A percentile compares a stretch with the other conserved stretches of the same genome.
These are phyloP conservation scores for Chiua virens DNA, from an alignment of 768 basidiomycete species.

Conservation along the genomic window DNA sequence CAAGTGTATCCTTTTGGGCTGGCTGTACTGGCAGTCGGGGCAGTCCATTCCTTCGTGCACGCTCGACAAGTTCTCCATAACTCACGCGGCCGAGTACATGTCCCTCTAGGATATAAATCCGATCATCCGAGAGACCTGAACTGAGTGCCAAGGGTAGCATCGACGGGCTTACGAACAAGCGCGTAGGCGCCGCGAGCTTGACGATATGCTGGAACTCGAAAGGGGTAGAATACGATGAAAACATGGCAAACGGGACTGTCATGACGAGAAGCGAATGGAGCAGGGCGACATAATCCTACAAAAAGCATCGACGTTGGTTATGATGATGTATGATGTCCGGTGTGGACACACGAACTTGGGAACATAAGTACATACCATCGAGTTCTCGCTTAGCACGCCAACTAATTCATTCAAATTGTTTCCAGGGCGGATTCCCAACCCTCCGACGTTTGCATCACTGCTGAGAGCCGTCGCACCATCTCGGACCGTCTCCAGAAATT, in stretches of 20 bases:
- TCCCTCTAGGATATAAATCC: constrained; percentile 52
- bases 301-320: not conserved
- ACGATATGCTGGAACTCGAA: constrained; percentile 55
- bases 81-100: constrained; percentile 39
- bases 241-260: constrained; percentile 51
- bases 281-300: constrained; percentile 56
- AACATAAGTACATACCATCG: constrained; percentile 41
- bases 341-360: constrained; percentile 31
- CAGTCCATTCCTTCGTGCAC: constrained; percentile 36
- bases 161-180: constrained; percentile 51
- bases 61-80: constrained; percentile 45
- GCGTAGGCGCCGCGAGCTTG: constrained; percentile 47
- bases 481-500: constrained; percentile 51
- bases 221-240: constrained; percentile 55
- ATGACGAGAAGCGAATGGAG: constrained; percentile 48
- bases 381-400: constrained; percentile 73
- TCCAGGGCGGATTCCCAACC: constrained; percentile 50
- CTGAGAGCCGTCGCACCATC: constrained; percentile 59
- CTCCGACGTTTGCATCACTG: constrained; percentile 47
- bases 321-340: constrained; percentile 19
- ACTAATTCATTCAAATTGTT: constrained; percentile 61
- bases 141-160: constrained; percentile 43
- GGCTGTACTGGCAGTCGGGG: constrained; percentile 43
- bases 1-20: constrained; percentile 55
- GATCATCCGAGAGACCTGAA: constrained; percentile 38